Conservation (phyloP, 805 yeast genomes). For the Saccharomycopsis amapae region DNA sequence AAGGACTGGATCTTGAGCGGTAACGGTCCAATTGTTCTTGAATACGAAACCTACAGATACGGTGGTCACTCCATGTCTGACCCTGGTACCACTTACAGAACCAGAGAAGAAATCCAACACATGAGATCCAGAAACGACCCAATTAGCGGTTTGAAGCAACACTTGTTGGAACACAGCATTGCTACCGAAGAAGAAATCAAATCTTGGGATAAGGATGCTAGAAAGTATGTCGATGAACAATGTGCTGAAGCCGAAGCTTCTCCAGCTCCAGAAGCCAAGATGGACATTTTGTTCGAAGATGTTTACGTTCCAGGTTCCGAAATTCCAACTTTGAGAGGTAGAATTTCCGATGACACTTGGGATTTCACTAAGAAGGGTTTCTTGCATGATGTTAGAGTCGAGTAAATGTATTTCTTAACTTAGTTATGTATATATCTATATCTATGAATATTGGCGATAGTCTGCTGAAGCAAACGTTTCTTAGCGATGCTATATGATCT, state of each 20-base stretch:
- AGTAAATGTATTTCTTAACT: conserved; percentile 8
- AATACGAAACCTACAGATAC: conserved; percentile 97
- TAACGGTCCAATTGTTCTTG: conserved; percentile 93
- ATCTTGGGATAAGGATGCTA: conserved; percentile 90
- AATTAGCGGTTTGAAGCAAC: conserved; percentile 89
- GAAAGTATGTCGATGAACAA: conserved; percentile 92
- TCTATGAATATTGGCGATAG: not conserved
- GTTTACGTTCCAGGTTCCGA: conserved; percentile 94
- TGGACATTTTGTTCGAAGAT: conserved; percentile 92
- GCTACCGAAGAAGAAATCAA: conserved; percentile 95
- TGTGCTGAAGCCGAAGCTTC: conserved; percentile 88
- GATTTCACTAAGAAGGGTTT: conserved; percentile 49
- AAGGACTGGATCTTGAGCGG: conserved; percentile 92
- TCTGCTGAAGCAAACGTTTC: not conserved
- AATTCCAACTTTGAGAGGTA: conserved; percentile 88
- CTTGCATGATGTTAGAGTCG: conserved; percentile 24
- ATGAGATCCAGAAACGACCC: conserved; percentile 99
- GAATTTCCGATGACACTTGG: conserved; percentile 95
- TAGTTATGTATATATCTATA: not conserved
- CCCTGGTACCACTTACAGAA: conserved; percentile 99
- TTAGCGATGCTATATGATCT: too few species aligned
- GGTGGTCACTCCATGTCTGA: conserved; percentile 99
- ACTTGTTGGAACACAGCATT: conserved; percentile 70
- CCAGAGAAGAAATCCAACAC: conserved; percentile 99
- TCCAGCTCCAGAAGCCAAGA: conserved; percentile 92